Base-by-base conservation (phyloP, 1,139 yeast species). In the Suzukiozyma palmioleophila region DNA sequence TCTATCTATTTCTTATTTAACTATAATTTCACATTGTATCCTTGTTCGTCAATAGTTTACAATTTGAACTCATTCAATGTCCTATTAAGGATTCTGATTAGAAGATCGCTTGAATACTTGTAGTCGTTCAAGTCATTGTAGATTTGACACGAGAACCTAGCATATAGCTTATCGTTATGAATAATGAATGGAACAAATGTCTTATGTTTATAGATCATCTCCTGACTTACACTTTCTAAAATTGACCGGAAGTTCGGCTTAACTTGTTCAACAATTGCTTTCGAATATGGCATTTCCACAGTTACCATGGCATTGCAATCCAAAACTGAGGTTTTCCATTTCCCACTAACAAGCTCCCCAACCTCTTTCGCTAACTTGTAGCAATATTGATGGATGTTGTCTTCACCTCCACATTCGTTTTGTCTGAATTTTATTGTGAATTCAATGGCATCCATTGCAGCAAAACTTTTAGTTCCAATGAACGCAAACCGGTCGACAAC, bases 381-480 rank as follows among this genome's bases (percentile, higher is more conserved):
- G 48, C 77, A 74, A 52, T 83, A 81, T 1, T 64, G 51, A 40
- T 64, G 55, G 38, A 83, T 80, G 4, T 56, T 56, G 2, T 66
- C 70, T 46, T 79, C 85, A 2, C 87, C 87, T 2, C 90, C 89
- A 48, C 86, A 79, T 21, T 49, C 36, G n/a, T 66, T 66, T 12
- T 65, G 53, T 47, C 84, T 64, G 53, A 82, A 84, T 46, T 68
- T 57, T 18, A 72, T 47, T 0, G 86, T 86, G 2, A 51, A 48
- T 9, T 52, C 50, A 36, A 69, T 52, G 22, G 60, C 48, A 3
- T 53, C 41, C 8, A 57, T 41, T 6, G 55, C 51, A 2, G 69
- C 64, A 44, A 52, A 62, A 35, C 53, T 58, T 29, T 57, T 57
- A 22, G 76, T 63, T 1, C 77, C 79, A 5, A 43, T 45, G 42